Conservation (phyloP, 2,329 filamentous ascomycete species). For the Dactylellina drechsleri region DNA sequence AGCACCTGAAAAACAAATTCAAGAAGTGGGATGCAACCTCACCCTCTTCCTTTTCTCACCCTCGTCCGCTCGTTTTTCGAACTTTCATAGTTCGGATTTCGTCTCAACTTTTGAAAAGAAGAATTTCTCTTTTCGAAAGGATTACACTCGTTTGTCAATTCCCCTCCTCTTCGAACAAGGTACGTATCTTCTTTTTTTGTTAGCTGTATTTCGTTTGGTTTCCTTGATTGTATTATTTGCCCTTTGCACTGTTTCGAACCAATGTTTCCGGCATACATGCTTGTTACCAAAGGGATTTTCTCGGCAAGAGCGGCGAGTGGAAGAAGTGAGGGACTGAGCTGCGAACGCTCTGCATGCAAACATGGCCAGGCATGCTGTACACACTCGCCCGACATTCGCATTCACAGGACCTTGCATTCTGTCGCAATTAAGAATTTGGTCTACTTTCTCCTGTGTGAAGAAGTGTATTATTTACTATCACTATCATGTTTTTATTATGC, state of each 20-base stretch:
- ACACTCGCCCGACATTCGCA: slow-evolving; percentile 29
- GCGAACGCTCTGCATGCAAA: slow-evolving; percentile 35
- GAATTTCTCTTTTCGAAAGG: slow-evolving; percentile 33
- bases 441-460: slow-evolving; percentile 14
- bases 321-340: slow-evolving; percentile 19
- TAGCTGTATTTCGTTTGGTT: not conserved
- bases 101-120: slow-evolving; percentile 15
- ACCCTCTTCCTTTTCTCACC: slow-evolving; percentile 22
- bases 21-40: slow-evolving; percentile 33
- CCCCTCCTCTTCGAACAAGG: slow-evolving; percentile 26
- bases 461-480: not conserved
- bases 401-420: slow-evolving; percentile 39
- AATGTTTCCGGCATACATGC: slow-evolving; percentile 34
- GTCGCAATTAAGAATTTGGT: slow-evolving; percentile 14
- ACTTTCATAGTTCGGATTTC: slow-evolving; percentile 31
- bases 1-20: slow-evolving; percentile 21
- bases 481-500: not conserved
- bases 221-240: slow-evolving; percentile 4
- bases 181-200: slow-evolving; percentile 21
- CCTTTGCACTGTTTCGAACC: slow-evolving; percentile 5
- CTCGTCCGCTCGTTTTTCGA: slow-evolving; percentile 28
- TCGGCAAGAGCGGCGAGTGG: not conserved
- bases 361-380: slow-evolving; percentile 23
- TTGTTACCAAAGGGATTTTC: slow-evolving; percentile 8
- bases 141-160: slow-evolving; percentile 44